These are phyloP conservation scores for Rubus idaeus DNA, from an alignment of 306 rosid genomes.

Conservation along the genomic window DNA sequence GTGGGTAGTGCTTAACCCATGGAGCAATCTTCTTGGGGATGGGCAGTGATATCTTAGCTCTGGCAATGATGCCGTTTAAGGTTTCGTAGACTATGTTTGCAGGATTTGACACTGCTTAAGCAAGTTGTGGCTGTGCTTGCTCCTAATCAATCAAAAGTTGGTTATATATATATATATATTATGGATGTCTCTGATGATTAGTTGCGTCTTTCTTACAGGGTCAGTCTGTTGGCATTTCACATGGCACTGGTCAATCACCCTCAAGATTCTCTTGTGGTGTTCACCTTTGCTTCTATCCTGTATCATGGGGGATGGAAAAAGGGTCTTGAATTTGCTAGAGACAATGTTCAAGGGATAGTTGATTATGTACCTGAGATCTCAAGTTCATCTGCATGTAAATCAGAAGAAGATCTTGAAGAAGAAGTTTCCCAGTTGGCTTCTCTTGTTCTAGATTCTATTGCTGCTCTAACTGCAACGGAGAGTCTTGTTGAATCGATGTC, in stretches of 20 bases:
- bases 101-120: not conserved
- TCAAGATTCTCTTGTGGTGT: slow-evolving; percentile 64
- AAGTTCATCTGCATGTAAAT: slow-evolving; percentile 36
- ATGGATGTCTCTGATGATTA: slow-evolving; percentile 27
- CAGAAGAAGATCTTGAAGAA: slow-evolving; percentile 60
- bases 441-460: slow-evolving; percentile 44
- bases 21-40: not conserved
- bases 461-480: slow-evolving; percentile 32
- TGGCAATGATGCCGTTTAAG: not conserved
- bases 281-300: slow-evolving; percentile 72
- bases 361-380: slow-evolving; percentile 72
- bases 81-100: not conserved
- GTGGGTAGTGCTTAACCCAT: not conserved
- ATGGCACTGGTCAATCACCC: slow-evolving; percentile 63
- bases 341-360: slow-evolving; percentile 35
- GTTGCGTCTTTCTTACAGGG: slow-evolving; percentile 53
- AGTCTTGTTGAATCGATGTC: slow-evolving; percentile 42
- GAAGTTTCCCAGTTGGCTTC: slow-evolving; percentile 65
- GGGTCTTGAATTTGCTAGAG: slow-evolving; percentile 71
- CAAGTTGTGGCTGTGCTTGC: not conserved
- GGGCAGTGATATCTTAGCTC: not conserved
- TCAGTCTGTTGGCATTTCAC: slow-evolving; percentile 81
- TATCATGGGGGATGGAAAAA: slow-evolving; percentile 72
- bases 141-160: not conserved
- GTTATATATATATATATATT: not conserved